A percentile compares a stretch with the other conserved stretches of the same genome.
Conservation (phyloP, 768 basidiomycete species). For the Podaxis sp. region DNA sequence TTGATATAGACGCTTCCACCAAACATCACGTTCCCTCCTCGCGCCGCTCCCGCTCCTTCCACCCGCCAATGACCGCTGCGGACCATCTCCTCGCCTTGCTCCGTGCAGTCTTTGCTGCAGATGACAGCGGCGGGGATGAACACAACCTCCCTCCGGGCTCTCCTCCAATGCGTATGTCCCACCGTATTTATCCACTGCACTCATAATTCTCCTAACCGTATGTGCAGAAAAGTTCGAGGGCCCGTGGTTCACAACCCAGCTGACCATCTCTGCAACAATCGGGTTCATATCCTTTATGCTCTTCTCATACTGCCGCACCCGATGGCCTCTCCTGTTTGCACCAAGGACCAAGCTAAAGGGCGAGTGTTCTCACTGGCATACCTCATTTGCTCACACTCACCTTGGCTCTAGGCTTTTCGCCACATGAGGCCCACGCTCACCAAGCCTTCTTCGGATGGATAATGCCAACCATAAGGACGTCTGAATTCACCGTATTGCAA, state of each 20-base stretch:
- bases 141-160: conserved; percentile 58
- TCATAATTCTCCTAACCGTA: conserved; percentile 7
- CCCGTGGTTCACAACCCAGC: conserved; percentile 94
- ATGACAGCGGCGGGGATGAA: conserved; percentile 33
- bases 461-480: conserved; percentile 83
- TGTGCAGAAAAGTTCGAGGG: conserved; percentile 76
- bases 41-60: background rate
- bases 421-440: conserved; percentile 88
- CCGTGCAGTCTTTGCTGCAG: background rate
- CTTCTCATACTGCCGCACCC: conserved; percentile 85
- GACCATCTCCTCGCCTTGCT: background rate
- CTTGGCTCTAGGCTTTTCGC: conserved; percentile 71
- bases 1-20: background rate
- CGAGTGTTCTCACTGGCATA: conserved; percentile 27
- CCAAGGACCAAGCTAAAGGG: conserved; percentile 95
- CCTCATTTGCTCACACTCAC: conserved; percentile 11
- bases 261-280: conserved; percentile 72
- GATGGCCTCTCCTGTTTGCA: conserved; percentile 89
- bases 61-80: background rate
- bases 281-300: conserved; percentile 79
- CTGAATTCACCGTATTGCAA: conserved; percentile 91
- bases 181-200: background rate
- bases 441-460: conserved; percentile 95
- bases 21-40: conserved; percentile 1
- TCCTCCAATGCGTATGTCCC: conserved; percentile 57